Evolutionary conservation across 305 asterid species (phyloP).

Genomic region (Fraxinus sp.): DNA sequence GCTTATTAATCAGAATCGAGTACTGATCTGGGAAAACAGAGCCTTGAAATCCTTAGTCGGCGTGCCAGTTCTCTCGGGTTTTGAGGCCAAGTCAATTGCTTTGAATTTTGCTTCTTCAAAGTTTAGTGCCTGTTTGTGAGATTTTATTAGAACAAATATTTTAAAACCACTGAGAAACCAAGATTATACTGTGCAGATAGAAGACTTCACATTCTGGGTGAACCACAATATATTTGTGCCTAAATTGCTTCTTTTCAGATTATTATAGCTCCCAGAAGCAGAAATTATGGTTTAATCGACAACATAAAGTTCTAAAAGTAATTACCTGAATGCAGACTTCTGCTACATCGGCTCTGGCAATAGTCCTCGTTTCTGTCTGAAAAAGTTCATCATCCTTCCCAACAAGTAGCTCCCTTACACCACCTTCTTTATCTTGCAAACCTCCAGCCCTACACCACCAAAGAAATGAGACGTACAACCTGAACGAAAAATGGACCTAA

Average conservation of each 20-base stretch:
- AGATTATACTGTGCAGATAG: background rate
- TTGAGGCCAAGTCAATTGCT: slow-evolving; percentile 86
- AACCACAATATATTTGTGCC: background rate
- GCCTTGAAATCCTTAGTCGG: slow-evolving; percentile 83
- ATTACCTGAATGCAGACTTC: slow-evolving; percentile 86
- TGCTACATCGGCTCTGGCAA: slow-evolving; percentile 82
- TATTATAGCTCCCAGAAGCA: background rate
- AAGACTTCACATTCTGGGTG: background rate
- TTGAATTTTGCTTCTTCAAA: slow-evolving; percentile 78
- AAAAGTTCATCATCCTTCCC: slow-evolving; percentile 93
- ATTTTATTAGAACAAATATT: background rate
- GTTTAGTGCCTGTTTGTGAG: slow-evolving; percentile 54
- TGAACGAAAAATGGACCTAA: background rate
- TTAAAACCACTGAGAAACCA: background rate
- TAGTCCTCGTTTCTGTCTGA: slow-evolving; percentile 64
- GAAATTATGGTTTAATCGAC: background rate
- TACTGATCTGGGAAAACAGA: slow-evolving; percentile 62
- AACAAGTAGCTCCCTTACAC: slow-evolving; percentile 68
- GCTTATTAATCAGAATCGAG: slow-evolving; percentile 54
- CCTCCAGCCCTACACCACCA: slow-evolving; percentile 77
- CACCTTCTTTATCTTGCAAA: slow-evolving; percentile 85
- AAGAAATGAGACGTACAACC: background rate
- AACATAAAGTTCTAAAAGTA: background rate
- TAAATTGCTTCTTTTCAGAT: background rate
- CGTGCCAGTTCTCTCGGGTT: slow-evolving; percentile 78